A percentile compares a stretch with the other conserved stretches of the same genome.
phyloP scores from a whole-genome alignment of 495 filamentous ascomycete species.

The Cercophora scortea region DNA sequence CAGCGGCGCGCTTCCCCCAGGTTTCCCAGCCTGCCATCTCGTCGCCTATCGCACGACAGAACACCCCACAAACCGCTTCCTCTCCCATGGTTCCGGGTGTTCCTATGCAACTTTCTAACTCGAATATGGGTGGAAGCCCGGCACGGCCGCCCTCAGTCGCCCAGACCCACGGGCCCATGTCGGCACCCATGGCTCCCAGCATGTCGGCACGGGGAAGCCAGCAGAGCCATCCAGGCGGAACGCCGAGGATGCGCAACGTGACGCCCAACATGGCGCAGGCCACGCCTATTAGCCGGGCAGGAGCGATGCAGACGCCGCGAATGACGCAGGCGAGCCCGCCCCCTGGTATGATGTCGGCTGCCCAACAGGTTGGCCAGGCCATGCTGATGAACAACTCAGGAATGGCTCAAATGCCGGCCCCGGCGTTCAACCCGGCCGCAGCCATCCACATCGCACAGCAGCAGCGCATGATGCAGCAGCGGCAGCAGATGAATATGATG shows the following conservation, averaged over 20 bases:
- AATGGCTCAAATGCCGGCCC: slow-evolving; percentile 28
- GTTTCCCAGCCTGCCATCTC: slow-evolving; percentile 65
- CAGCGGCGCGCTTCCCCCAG: slow-evolving; percentile 48
- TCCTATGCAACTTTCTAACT: slow-evolving; percentile 73
- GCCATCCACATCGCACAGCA: slow-evolving; percentile 43
- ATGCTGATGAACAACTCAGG: slow-evolving; percentile 41
- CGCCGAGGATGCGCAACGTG: slow-evolving; percentile 70
- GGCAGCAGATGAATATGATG: slow-evolving; percentile 27
- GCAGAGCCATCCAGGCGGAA: slow-evolving; percentile 67
- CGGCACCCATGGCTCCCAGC: slow-evolving; percentile 52
- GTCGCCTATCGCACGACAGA: slow-evolving; percentile 71
- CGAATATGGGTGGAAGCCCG: slow-evolving; percentile 71
- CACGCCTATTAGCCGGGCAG: slow-evolving; percentile 59
- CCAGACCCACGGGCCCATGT: slow-evolving; percentile 60
- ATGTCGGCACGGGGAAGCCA: slow-evolving; percentile 78
- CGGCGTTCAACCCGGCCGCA: slow-evolving; percentile 5
- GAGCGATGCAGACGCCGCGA: slow-evolving; percentile 61
- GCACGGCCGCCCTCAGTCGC: slow-evolving; percentile 68
- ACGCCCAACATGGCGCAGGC: slow-evolving; percentile 72
- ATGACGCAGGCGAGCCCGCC: slow-evolving; percentile 66
- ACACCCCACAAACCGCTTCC: slow-evolving; percentile 69
- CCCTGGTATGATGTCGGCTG: slow-evolving; percentile 45
- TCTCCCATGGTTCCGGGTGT: slow-evolving; percentile 68
- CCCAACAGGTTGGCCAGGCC: slow-evolving; percentile 43
- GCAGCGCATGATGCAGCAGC: slow-evolving; percentile 47